phyloP scores from a whole-genome alignment of 495 filamentous ascomycete genomes.

The Acidomyces sp. region DNA sequence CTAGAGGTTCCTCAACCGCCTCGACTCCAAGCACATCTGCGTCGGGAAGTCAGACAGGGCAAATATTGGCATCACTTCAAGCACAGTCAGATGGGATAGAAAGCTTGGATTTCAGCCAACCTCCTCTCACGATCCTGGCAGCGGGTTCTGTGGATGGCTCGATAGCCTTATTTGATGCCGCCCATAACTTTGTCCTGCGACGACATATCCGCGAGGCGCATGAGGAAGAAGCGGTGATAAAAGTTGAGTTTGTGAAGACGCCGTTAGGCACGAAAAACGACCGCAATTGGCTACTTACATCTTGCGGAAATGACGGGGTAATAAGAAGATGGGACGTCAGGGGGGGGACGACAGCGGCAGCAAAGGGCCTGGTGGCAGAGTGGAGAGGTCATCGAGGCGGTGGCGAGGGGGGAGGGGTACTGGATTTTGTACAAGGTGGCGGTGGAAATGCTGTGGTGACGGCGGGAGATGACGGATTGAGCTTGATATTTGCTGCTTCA shows the following conservation, averaged over 20 bases:
- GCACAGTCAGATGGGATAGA: constrained; percentile 71
- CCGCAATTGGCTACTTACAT: constrained; percentile 55
- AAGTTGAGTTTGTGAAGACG: constrained; percentile 68
- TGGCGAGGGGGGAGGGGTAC: constrained; percentile 23
- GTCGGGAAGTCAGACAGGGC: constrained; percentile 60
- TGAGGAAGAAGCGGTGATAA: constrained; percentile 71
- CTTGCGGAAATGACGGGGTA: constrained; percentile 75
- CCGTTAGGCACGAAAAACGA: constrained; percentile 23
- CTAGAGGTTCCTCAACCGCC: no score
- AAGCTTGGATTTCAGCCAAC: constrained; percentile 68
- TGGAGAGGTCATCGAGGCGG: constrained; percentile 25
- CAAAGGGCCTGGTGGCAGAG: constrained; percentile 20
- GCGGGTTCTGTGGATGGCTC: constrained; percentile 82
- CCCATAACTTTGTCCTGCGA: constrained; percentile 68
- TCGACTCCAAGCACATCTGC: constrained; percentile 27
- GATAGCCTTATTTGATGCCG: constrained; percentile 76
- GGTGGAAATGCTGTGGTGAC: constrained; percentile 20
- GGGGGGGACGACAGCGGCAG: constrained; percentile 54
- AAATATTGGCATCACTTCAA: constrained; percentile 60
- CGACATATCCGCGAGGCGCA: constrained; percentile 69
- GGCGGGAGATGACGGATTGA: constrained; percentile 24
- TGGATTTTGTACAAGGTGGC: constrained; percentile 24
- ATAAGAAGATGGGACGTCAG: constrained; percentile 78
- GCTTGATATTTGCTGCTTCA: constrained; percentile 17
- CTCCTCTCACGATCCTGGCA: constrained; percentile 65